Conservation (phyloP, 2,329 filamentous ascomycete species). For the Microascus cirrosus region DNA sequence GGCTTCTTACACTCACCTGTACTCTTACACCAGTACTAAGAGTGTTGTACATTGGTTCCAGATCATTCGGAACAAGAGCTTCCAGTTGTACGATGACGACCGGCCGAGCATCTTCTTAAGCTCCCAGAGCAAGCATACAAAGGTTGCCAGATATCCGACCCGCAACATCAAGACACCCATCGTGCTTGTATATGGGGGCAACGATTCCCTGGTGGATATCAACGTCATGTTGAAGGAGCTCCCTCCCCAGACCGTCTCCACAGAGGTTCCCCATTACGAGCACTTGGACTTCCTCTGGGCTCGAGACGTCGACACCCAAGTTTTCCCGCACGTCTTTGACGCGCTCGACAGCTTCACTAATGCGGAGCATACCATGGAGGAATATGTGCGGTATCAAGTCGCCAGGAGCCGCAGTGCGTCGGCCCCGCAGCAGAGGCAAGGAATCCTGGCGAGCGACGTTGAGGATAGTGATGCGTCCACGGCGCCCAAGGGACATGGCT, state of each 20-base stretch:
- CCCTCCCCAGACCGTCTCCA: constrained; percentile 73
- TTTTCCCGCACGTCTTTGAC: constrained; percentile 87
- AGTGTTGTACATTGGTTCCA: constrained; percentile 99
- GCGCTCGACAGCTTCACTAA: constrained; percentile 64
- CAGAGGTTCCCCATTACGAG: constrained; percentile 84
- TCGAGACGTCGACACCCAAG: constrained; percentile 67
- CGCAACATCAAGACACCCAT: constrained; percentile 95
- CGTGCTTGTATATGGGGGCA: constrained; percentile 85
- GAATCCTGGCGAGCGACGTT: constrained; percentile 15
- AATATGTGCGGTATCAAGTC: constrained; percentile 46
- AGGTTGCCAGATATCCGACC: constrained; percentile 91
- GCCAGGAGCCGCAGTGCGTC: constrained; percentile 39
- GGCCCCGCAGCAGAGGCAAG: constrained; percentile 13
- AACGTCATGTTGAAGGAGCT: constrained; percentile 83
- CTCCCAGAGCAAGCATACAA: constrained; percentile 75
- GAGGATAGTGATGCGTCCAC: constrained; percentile 23
- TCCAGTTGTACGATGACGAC: constrained; percentile 98
- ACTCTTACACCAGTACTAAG: constrained; percentile 94
- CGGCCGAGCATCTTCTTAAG: constrained; percentile 64
- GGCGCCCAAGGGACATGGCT: constrained; percentile 3
- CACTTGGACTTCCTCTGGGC: constrained; percentile 97
- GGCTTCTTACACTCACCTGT: constrained; percentile 89
- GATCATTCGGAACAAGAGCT: constrained; percentile 90
- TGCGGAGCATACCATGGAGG: constrained; percentile 45
- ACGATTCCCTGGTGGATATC: constrained; percentile 90